Conservation (phyloP, 2,329 filamentous ascomycete genomes). For the Hirsutella rhossiliensis region DNA sequence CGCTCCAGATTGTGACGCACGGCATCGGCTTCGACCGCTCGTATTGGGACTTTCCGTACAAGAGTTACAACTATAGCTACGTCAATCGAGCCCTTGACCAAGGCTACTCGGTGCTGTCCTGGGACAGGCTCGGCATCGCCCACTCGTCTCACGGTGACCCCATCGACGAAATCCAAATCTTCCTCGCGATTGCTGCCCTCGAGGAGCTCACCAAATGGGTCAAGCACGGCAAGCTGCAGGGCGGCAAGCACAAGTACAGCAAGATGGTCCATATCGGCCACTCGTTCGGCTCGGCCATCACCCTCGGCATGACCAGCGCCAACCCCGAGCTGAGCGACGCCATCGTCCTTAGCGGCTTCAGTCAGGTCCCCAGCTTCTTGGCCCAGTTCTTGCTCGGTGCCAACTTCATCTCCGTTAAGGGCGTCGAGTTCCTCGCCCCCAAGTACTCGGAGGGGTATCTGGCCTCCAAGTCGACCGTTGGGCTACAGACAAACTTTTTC, state of each 20-base stretch:
- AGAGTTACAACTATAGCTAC: slow-evolving; percentile 52
- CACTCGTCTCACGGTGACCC: slow-evolving; percentile 46
- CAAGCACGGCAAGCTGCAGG: slow-evolving; percentile 30
- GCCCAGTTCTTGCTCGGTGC: slow-evolving; percentile 28
- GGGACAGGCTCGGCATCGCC: slow-evolving; percentile 51
- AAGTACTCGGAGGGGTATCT: slow-evolving; percentile 40
- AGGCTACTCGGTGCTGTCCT: slow-evolving; percentile 47
- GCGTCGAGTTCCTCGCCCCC: slow-evolving; percentile 12
- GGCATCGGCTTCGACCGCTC: slow-evolving; percentile 29
- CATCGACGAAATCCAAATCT: slow-evolving; percentile 45
- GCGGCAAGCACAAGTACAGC: slow-evolving; percentile 21
- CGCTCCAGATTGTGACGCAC: slow-evolving; percentile 28
- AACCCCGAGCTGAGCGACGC: slow-evolving; percentile 43
- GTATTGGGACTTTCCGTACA: slow-evolving; percentile 50
- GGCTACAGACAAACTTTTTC: slow-evolving; percentile 41
- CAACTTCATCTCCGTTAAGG: slow-evolving; percentile 32
- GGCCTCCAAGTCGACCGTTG: slow-evolving; percentile 28
- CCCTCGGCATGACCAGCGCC: slow-evolving; percentile 38
- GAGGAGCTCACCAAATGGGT: slow-evolving; percentile 37
- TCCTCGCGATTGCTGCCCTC: slow-evolving; percentile 46
- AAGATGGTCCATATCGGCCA: slow-evolving; percentile 50
- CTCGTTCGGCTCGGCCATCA: slow-evolving; percentile 49
- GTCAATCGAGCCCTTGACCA: slow-evolving; percentile 39
- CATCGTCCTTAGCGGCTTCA: slow-evolving; percentile 49
- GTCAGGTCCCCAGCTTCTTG: slow-evolving; percentile 32